These are phyloP conservation scores for Akebia trifoliata DNA, from an alignment of 164 flowering plant genomes.

Conservation along the genomic window DNA sequence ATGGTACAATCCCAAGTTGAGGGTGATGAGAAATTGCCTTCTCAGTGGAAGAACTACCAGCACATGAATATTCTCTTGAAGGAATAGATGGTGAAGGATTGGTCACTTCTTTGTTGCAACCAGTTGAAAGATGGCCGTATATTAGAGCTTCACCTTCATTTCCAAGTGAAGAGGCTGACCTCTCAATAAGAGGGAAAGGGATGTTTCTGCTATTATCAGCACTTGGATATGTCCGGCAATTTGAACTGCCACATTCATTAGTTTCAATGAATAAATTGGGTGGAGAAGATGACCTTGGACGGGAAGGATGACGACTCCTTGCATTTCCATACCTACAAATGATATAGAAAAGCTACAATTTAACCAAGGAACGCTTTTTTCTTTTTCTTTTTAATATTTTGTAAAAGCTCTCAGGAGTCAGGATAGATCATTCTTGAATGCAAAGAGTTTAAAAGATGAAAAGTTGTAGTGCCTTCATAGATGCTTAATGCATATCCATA, in stretches of 20 bases:
- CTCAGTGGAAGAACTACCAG: constrained; percentile 17
- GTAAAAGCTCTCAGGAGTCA: not conserved
- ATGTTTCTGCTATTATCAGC: constrained; percentile 3
- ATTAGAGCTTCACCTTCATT: constrained; percentile 14
- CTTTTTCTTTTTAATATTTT: not conserved
- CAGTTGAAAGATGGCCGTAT: constrained; percentile 9
- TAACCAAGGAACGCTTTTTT: not conserved
- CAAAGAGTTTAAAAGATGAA: not conserved
- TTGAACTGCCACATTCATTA: constrained; percentile 2
- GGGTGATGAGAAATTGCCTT: constrained; percentile 13
- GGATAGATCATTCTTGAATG: not conserved
- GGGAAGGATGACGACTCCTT: constrained; percentile 10
- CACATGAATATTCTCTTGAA: constrained; percentile 8
- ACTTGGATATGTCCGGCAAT: constrained; percentile 9
- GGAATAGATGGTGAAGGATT: constrained; percentile 1
- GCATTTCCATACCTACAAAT: constrained; percentile 23
- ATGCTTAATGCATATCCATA: not conserved
- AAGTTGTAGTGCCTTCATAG: not conserved
- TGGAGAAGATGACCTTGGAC: constrained; percentile 15
- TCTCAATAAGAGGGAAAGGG: constrained; percentile 7
- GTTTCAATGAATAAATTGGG: constrained; percentile 11
- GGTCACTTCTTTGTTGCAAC: constrained; percentile 13
- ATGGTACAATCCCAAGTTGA: constrained; percentile 20
- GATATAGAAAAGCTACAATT: not conserved
- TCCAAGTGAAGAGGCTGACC: constrained; percentile 5